Evolutionary conservation across 2,329 filamentous ascomycete species (phyloP).

Genomic region (Colletotrichum liaoningense): DNA sequence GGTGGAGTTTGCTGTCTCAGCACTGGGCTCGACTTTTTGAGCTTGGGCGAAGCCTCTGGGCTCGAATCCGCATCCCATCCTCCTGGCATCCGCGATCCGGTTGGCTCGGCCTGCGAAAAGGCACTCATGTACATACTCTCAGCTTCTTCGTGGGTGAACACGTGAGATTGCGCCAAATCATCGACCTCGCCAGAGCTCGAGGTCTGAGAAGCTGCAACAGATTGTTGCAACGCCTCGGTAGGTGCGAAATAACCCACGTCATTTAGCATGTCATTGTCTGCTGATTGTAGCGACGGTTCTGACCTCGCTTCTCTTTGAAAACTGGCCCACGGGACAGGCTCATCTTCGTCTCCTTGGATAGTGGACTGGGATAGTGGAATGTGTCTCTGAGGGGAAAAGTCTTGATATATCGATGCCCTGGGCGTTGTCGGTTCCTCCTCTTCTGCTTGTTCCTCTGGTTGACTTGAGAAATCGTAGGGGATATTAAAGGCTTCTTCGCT

Average conservation of each 20-base stretch:
- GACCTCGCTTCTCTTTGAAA: constrained; percentile 47
- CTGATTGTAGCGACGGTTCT: constrained; percentile 48
- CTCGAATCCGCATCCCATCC: constrained; percentile 58
- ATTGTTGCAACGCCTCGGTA: constrained; percentile 37
- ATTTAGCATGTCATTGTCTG: not conserved
- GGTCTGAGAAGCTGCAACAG: constrained; percentile 40
- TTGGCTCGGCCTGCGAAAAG: constrained; percentile 61
- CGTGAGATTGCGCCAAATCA: constrained; percentile 71
- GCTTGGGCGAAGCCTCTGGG: constrained; percentile 8
- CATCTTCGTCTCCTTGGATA: constrained; percentile 40
- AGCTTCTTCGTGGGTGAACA: constrained; percentile 84
- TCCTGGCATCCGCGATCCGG: constrained; percentile 59
- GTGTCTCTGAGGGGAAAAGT: constrained; percentile 39
- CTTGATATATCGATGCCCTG: constrained; percentile 60
- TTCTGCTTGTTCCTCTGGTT: constrained; percentile 47
- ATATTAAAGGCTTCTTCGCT: constrained; percentile 69
- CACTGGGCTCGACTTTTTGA: not conserved
- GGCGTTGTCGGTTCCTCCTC: constrained; percentile 61
- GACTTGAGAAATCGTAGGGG: constrained; percentile 61
- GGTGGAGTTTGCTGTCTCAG: constrained; percentile 9
- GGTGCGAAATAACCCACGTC: constrained; percentile 3
- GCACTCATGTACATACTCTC: constrained; percentile 90
- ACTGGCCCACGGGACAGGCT: constrained; percentile 46
- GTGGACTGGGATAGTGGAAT: constrained; percentile 32
- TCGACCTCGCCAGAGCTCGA: constrained; percentile 49